Evolutionary conservation across 2,329 filamentous ascomycete species (phyloP), one percentile per base, ranked within the genome.

Genomic region (Scopulariopsis brevicaulis): DNA sequence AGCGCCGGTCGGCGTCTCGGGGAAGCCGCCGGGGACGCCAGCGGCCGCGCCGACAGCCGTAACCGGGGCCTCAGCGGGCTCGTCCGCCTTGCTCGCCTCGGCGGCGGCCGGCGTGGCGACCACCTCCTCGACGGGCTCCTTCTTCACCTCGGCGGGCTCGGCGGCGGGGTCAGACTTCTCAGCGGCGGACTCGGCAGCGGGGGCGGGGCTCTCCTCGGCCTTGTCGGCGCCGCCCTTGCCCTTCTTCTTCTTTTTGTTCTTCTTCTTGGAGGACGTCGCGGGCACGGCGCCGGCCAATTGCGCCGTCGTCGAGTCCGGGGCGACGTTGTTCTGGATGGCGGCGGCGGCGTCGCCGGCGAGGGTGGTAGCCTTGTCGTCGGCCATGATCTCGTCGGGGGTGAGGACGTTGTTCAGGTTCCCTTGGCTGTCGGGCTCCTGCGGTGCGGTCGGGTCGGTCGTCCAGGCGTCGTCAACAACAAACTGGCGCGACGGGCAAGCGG

Each of bases 331-430:
- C 70, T 87, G 32, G 32, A 58, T 51, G 3, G 37, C 55, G 43
- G 55, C 55, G 54, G 54, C 43, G 60, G 81, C 73, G 59, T 79
- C 74, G 20, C 4, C 46, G 10, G 46, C 22, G 20, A 20, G 2
- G 46, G 22, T 22, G 22, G 20, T 50, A 52, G 50, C 56, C 56
- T 58, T 53, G 57, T 53, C 37, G 52, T 58, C 56, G 37, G 77
- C 74, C 59, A 77, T 68, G 57, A 96, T 87, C 68, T 90, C 81
- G 62, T 90, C 82, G 59, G 87, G 84, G 48, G 82, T 81, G 59
- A 99, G 81, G 63, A 96, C 84, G 83, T 97, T 97, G 81, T 97
- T 97, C 66, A 91, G 78, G 80, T 93, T 96, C 67, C 89, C 87
- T 67, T 85, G 79, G 63, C 82, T 80, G 77, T 96, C 93, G 67